A percentile compares a stretch with the other conserved stretches of the same genome.
Conservation (phyloP, 371 early-diverging fungal genomes). For the Mucor velutinosus region DNA sequence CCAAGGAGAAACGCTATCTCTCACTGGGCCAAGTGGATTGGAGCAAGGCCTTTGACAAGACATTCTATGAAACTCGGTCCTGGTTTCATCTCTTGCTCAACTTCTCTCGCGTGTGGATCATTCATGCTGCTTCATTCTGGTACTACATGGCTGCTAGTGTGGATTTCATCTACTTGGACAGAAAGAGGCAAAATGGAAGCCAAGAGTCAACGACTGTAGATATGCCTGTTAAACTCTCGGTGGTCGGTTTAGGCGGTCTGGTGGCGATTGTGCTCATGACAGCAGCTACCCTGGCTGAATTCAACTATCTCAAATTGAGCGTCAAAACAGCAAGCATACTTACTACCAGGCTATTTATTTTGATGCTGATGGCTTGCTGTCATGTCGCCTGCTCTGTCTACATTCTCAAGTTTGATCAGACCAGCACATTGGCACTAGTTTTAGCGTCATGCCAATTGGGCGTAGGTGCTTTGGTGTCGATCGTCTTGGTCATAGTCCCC, state of each 20-base stretch:
- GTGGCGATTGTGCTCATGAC: slow-evolving; percentile 69
- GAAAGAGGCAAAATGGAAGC: slow-evolving; percentile 1
- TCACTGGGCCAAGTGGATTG: slow-evolving; percentile 68
- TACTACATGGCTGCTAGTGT: slow-evolving; percentile 80
- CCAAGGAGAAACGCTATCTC: slow-evolving; percentile 63
- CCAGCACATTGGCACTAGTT: slow-evolving; percentile 47
- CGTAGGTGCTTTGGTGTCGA: slow-evolving; percentile 66
- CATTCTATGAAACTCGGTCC: slow-evolving; percentile 84
- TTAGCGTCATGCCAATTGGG: slow-evolving; percentile 68
- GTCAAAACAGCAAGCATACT: slow-evolving; percentile 59
- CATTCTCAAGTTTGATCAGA: slow-evolving; percentile 48
- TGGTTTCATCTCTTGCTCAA: slow-evolving; percentile 83
- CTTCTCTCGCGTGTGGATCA: slow-evolving; percentile 87
- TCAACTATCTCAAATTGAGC: slow-evolving; percentile 64
- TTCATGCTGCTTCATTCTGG: slow-evolving; percentile 80
- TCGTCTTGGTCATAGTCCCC: slow-evolving; percentile 66
- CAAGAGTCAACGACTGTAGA: slow-evolving; percentile 9
- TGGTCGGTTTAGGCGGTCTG: slow-evolving; percentile 75
- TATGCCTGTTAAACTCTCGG: slow-evolving; percentile 58
- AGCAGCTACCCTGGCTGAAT: slow-evolving; percentile 70
- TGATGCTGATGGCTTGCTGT: slow-evolving; percentile 58
- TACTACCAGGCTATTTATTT: slow-evolving; percentile 55
- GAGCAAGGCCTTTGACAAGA: slow-evolving; percentile 74
- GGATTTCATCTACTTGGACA: slow-evolving; percentile 61
- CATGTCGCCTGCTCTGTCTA: slow-evolving; percentile 72